Percentiles rank a stretch among this genome's conserved stretches.
Conservation (phyloP, 2,329 filamentous ascomycete species). For the Trichoderma sp. region DNA sequence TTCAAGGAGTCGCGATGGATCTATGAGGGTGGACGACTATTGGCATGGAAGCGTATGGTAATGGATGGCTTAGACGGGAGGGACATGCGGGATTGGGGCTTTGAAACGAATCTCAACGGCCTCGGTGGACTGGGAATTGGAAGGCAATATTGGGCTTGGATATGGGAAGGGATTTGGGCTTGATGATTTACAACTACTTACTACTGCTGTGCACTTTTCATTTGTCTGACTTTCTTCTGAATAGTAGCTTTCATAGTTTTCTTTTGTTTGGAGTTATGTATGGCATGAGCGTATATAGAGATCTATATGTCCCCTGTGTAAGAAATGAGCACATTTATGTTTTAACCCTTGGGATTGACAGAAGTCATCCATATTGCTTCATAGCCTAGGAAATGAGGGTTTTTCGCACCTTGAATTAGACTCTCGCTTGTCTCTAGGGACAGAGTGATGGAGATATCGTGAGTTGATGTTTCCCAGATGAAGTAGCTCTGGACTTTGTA, state of each 20-base stretch:
- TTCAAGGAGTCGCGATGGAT: neutral
- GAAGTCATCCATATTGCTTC: no score
- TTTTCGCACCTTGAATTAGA: no score
- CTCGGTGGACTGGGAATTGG: neutral
- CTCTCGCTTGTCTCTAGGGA: no score
- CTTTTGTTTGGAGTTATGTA: constrained; percentile 3
- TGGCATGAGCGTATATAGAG: constrained; percentile 4
- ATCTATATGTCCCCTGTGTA: constrained; percentile 1
- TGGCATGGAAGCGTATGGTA: neutral
- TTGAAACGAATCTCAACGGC: constrained; percentile 10
- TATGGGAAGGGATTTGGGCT: neutral
- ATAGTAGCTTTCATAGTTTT: neutral
- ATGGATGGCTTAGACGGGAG: constrained; percentile 13
- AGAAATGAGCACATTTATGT: constrained; percentile 3
- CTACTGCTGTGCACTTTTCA: neutral
- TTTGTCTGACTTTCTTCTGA: neutral
- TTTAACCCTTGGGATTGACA: neutral
- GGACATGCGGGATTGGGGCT: neutral
- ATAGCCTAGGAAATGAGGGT: no score
- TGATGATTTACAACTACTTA: neutral
- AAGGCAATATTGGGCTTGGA: neutral
- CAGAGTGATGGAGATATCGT: no score
- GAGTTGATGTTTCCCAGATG: no score
- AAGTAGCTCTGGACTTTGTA: no score
- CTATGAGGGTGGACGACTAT: neutral